phyloP scores from a whole-genome alignment of 768 basidiomycete genomes.

The Lentinula detonsa region DNA sequence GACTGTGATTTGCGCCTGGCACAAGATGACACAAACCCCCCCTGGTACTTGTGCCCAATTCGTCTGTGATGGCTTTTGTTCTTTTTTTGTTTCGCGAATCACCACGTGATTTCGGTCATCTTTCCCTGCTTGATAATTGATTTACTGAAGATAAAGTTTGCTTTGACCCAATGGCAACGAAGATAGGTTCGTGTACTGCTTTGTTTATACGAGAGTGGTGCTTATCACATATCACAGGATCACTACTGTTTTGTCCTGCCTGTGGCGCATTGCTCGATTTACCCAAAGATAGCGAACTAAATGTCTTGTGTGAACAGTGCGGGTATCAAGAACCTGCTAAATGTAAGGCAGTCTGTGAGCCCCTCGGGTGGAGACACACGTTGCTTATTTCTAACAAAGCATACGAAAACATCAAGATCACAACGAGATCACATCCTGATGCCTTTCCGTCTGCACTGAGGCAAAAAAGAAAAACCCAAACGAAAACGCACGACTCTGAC shows the following conservation, averaged over 20 bases:
- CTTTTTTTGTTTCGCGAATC: neutral
- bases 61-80: neutral
- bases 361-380: neutral
- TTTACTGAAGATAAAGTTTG: neutral
- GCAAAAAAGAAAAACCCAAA: conserved; percentile 87
- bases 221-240: conserved; percentile 43
- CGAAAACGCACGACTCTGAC: conserved; percentile 66
- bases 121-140: neutral
- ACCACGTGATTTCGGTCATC: neutral
- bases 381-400: conserved; percentile 36
- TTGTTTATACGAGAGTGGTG: neutral
- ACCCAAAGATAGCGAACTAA: conserved; percentile 66
- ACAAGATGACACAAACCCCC: neutral
- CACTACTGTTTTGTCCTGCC: conserved; percentile 88
- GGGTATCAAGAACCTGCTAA: conserved; percentile 79
- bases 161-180: conserved; percentile 12
- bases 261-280: conserved; percentile 88
- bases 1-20: neutral
- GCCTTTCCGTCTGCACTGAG: conserved; percentile 89
- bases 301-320: conserved; percentile 88
- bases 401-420: conserved; percentile 87
- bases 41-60: conserved; percentile 2
- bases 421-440: conserved; percentile 87
- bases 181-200: conserved; percentile 24
- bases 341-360: conserved; percentile 40